Evolutionary conservation across 2,329 filamentous ascomycete species (phyloP).

Genomic region (Colletotrichum filicis): DNA sequence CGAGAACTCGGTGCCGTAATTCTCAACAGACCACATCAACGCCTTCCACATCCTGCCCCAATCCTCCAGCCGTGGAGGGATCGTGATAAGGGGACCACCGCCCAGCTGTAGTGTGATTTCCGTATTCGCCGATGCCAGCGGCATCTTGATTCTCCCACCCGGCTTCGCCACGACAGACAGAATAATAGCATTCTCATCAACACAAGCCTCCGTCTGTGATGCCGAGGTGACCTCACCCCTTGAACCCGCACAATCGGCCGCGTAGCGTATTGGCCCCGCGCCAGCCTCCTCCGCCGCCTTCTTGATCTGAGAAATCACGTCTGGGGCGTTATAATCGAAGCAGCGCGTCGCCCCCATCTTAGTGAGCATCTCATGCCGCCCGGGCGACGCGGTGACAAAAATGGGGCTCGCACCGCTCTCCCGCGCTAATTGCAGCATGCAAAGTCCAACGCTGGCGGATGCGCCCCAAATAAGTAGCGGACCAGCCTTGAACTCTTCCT

Average conservation of each 20-base stretch:
- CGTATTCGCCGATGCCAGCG: not conserved
- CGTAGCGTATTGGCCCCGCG: constrained; percentile 17
- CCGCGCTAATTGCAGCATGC: constrained; percentile 47
- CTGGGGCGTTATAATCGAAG: constrained; percentile 46
- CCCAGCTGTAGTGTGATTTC: not conserved
- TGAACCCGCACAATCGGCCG: constrained; percentile 23
- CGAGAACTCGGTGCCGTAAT: not conserved
- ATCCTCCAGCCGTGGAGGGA: not conserved
- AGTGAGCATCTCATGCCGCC: constrained; percentile 45
- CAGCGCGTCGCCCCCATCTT: constrained; percentile 46
- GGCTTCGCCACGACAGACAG: not conserved
- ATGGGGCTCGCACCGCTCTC: constrained; percentile 45
- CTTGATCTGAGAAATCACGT: constrained; percentile 3
- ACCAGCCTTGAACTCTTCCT: constrained; percentile 22
- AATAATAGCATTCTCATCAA: not conserved
- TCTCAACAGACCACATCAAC: not conserved
- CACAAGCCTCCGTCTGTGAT: constrained; percentile 3
- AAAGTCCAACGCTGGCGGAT: constrained; percentile 46
- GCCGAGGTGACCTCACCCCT: not conserved
- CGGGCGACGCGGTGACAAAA: constrained; percentile 45
- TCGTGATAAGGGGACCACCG: not conserved
- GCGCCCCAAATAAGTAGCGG: constrained; percentile 51
- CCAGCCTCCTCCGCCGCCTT: constrained; percentile 6
- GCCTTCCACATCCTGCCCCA: not conserved
- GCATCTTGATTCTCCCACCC: not conserved